phyloP scores from a whole-genome alignment of 768 basidiomycete species.

The Pisolithus marmoratus region DNA sequence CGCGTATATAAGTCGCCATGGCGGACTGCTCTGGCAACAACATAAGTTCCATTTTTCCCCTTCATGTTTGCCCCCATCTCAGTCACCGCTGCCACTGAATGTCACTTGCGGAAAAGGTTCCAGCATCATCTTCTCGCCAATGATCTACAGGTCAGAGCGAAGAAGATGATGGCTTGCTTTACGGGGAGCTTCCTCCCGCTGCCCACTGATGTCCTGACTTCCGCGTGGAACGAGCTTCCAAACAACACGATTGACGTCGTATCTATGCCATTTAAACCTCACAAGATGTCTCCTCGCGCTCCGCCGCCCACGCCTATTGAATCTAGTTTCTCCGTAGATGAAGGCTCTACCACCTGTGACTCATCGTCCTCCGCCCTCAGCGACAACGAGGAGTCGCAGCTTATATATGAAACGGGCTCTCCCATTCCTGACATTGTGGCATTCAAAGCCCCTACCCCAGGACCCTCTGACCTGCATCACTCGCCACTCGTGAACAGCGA shows the following conservation, averaged over 20 bases:
- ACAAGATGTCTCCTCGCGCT: conserved; percentile 1
- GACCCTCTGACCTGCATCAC: background rate
- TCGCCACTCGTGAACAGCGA: background rate
- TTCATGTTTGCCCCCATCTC: conserved; percentile 5
- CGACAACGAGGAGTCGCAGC: conserved; percentile 1
- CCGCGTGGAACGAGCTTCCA: conserved; percentile 23
- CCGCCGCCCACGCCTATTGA: conserved; percentile 19
- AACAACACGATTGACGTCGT: conserved; percentile 12
- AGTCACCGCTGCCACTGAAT: background rate
- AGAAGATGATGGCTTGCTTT: conserved; percentile 17
- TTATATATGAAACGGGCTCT: conserved; percentile 1
- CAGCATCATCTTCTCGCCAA: conserved; percentile 5
- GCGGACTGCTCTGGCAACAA: background rate
- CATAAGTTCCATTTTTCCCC: background rate
- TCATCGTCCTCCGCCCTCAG: background rate
- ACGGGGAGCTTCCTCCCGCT: conserved; percentile 8
- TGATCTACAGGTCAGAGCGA: conserved; percentile 12
- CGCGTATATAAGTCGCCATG: conserved; percentile 13
- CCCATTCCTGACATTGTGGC: conserved; percentile 1
- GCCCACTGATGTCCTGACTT: conserved; percentile 12
- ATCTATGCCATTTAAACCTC: conserved; percentile 6
- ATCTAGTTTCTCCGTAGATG: conserved; percentile 2
- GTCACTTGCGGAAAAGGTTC: conserved; percentile 11
- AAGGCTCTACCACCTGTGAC: background rate
- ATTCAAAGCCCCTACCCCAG: background rate